A percentile compares a stretch with the other conserved stretches of the same genome.
Conservation (phyloP, 2,329 filamentous ascomycete genomes). For the Fusarium dimerum region DNA sequence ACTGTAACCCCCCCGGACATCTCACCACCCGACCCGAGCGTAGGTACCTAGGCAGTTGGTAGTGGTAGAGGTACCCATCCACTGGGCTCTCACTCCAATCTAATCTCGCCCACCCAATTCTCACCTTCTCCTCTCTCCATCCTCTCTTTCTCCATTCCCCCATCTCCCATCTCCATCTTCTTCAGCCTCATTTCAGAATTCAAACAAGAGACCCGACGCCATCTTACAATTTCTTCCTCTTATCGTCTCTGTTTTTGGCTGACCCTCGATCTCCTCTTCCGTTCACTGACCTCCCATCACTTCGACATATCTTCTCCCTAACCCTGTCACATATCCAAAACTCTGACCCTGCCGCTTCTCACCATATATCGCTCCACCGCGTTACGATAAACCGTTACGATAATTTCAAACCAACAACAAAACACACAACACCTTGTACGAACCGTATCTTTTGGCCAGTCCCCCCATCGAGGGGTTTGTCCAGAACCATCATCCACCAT, state of each 20-base stretch:
- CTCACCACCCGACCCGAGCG: no score
- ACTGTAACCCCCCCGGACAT: no score
- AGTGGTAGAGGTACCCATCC: not conserved
- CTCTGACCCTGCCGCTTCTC: not conserved
- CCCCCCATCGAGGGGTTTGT: conserved; percentile 28
- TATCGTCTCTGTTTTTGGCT: conserved; percentile 13
- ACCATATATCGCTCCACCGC: conserved; percentile 17
- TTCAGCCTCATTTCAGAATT: not conserved
- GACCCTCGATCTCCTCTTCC: conserved; percentile 12
- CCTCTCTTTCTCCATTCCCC: conserved; percentile 18
- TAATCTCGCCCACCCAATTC: conserved; percentile 13
- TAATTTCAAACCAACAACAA: conserved; percentile 16
- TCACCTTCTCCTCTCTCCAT: conserved; percentile 15
- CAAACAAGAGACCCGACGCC: not conserved
- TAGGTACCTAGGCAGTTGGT: no score
- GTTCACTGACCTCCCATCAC: conserved; percentile 12
- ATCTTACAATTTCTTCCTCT: not conserved
- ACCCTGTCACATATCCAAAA: conserved; percentile 16
- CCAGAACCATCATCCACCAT: conserved; percentile 12
- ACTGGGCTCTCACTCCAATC: conserved; percentile 15
- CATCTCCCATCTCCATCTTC: conserved; percentile 16
- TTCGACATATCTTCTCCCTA: conserved; percentile 16
- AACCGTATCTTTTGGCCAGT: conserved; percentile 21
- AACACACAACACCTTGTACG: conserved; percentile 6
- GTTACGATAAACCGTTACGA: conserved; percentile 25